Base-by-base conservation (phyloP, 1,284 basidiomycete species). In the Trametes polyzona region DNA sequence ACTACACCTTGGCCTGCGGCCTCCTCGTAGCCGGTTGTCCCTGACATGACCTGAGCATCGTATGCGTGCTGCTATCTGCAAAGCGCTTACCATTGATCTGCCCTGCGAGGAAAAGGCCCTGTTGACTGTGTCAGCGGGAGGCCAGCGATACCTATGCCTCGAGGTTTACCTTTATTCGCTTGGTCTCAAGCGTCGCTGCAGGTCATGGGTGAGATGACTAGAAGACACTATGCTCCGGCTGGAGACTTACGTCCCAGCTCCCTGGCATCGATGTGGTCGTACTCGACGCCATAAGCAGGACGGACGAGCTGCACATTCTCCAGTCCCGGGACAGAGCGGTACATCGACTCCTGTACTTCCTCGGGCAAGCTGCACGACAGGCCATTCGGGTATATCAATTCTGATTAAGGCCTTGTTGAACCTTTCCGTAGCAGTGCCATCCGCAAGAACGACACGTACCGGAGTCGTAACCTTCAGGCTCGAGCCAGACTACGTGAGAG, bases 271-370 rank as follows among this genome's bases (percentile, higher is more conserved):
- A 96, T 81, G 67, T 93, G 88, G 65, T 96, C 94, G 65, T 96
- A 96, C 69, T 96, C 93, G 32, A 96, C 93, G 1, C 94, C 94
- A 73, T 96, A 96, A 0, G 93, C 94, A 0, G 93, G 92, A 62
- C 81, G 78, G 2, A 92, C 80, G 78, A 96, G 89, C 66, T 87
- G 82, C 10, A 88, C 93, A 23, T 88, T 85, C 73, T 95, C 92
- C 21, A 96, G 76, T 0, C 94, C 93, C 0, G 86, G 88, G 33
- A 96, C 87, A 0, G 91, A 92, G 17, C 87, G 84, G 73, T 96
- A 83, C 83, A 96, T 84, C 6, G 78, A 70, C 62, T 88, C 83
- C 70, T 96, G 94, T 1, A 90, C 73, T 55, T 95, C 93, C 69
- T 90, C 87, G 0, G 94, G 91, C 58, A 96, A 80, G 46, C 92